Base-by-base conservation (phyloP, 139 green algal genomes). In the Tetraselmis striata region DNA sequence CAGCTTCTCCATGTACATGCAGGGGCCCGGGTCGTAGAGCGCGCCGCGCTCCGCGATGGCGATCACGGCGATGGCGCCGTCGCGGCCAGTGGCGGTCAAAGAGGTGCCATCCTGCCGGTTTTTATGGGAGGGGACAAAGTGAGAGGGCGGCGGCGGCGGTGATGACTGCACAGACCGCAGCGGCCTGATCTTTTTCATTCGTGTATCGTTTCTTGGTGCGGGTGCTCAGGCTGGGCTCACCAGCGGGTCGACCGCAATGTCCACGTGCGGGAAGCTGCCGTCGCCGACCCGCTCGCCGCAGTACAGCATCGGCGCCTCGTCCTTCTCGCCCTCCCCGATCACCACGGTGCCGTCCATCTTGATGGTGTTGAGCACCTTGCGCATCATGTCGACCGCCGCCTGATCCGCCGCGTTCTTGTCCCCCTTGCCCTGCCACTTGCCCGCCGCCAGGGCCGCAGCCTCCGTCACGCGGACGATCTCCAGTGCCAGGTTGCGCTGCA, bases 371-470 rank as follows among this genome's bases (percentile, higher is more conserved):
- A 97, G 86, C 59, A 94, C 90, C 79, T 92, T 90, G 31, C 94
- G 84, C 94, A 97, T 97, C 88, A 92, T 92, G 84, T 96, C 93
- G 28, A 97, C 94, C 22, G 93, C 92, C 29, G 93, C 92, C 87
- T 94, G 90, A 77, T 97, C 94, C 1, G 94, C 94, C 24, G 91
- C 90, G 76, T 94, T 94, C 88, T 97, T 97, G 89, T 97, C 94
- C 26, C 94, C 92, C 32, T 84, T 89, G 30, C 86, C 90, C 77
- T 86, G 85, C 86, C 91, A 93, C 2, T 87, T 81, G 2, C 83
- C 92, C 11, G 82, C 85, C 2, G 87, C 90, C 1, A 97, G 85
- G 0, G 93, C 93, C 0, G 92, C 92, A 2, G 93, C 93, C 78
- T 97, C 94, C 23, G 94, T 97, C 23, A 96, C 93, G 1, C 93